phyloP scores from a whole-genome alignment of 2,329 filamentous ascomycete genomes.

The Claviceps purpurea region DNA sequence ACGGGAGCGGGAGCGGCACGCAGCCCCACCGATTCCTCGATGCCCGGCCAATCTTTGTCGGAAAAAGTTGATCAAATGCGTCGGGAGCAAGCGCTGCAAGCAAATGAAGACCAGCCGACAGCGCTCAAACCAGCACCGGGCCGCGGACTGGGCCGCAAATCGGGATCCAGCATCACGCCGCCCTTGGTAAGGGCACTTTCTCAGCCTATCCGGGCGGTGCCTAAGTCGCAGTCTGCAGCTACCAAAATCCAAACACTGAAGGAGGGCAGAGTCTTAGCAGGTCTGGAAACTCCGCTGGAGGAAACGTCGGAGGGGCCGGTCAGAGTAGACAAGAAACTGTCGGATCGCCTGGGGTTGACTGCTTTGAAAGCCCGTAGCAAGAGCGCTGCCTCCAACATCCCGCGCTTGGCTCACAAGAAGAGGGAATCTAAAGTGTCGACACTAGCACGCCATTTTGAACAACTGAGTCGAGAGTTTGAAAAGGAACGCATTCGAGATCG shows the following conservation, averaged over 20 bases:
- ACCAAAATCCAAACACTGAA: constrained; percentile 27
- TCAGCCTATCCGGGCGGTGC: constrained; percentile 33
- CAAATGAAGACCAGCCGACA: constrained; percentile 14
- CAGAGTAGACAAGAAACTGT: constrained; percentile 61
- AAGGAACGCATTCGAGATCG: constrained; percentile 83
- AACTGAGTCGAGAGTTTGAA: constrained; percentile 90
- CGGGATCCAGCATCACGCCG: constrained; percentile 32
- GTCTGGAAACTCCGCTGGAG: constrained; percentile 12
- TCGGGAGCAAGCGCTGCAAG: constrained; percentile 27
- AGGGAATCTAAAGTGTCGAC: constrained; percentile 72
- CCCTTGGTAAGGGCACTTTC: constrained; percentile 41
- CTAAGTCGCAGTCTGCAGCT: constrained; percentile 31
- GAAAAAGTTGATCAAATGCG: constrained; percentile 39
- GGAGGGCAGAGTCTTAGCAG: constrained; percentile 18
- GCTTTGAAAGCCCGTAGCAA: constrained; percentile 49
- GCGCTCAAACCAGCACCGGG: constrained; percentile 17
- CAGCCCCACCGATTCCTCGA: constrained; percentile 9
- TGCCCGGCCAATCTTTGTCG: constrained; percentile 18
- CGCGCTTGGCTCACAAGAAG: constrained; percentile 67
- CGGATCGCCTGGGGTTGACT: constrained; percentile 55
- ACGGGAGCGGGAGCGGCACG: constrained; percentile 4
- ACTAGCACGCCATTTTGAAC: constrained; percentile 92
- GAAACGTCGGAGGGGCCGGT: constrained; percentile 23
- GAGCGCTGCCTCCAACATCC: constrained; percentile 62
- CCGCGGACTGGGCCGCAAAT: constrained; percentile 29